Percentiles rank a stretch among this genome's conserved stretches.
Conservation (phyloP, 75 land plant species). For the Picea sitchensis region DNA sequence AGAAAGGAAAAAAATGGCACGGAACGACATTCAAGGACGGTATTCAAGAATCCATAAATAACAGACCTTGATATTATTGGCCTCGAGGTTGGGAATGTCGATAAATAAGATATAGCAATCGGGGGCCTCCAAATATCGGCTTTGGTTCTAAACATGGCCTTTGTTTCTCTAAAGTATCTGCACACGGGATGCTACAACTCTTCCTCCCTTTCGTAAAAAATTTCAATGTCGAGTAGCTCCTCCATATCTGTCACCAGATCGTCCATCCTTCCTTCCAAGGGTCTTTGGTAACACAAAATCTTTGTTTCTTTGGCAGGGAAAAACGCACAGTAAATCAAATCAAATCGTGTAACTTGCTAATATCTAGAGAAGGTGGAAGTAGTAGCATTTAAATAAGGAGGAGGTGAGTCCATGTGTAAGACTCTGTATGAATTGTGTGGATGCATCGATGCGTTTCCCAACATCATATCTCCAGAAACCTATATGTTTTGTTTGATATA, state of each 20-base stretch:
- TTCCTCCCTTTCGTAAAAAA: not conserved
- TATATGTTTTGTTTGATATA: too few species aligned
- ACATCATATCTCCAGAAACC: too few species aligned
- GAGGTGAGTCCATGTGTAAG: not conserved
- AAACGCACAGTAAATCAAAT: not conserved
- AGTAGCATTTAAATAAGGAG: not conserved
- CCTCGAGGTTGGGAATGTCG: constrained; percentile 38
- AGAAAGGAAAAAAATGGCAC: not conserved
- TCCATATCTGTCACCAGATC: not conserved
- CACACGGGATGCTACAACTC: not conserved
- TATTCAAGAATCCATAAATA: not conserved
- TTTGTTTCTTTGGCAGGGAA: not conserved
- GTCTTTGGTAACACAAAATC: too few species aligned
- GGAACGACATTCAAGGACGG: not conserved
- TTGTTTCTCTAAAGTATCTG: constrained; percentile 7
- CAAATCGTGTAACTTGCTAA: too few species aligned
- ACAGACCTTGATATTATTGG: constrained; percentile 29
- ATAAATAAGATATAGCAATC: constrained; percentile 24
- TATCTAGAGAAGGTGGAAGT: not conserved
- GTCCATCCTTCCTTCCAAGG: not conserved
- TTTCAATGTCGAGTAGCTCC: not conserved
- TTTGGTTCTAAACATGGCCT: constrained; percentile 27
- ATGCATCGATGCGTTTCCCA: not conserved
- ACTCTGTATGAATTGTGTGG: not conserved
- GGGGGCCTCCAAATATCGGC: constrained; percentile 35